Evolutionary conservation across 2,329 filamentous ascomycete species (phyloP), one percentile per base, ranked within the genome.

Genomic region (Penicillium sp.): DNA sequence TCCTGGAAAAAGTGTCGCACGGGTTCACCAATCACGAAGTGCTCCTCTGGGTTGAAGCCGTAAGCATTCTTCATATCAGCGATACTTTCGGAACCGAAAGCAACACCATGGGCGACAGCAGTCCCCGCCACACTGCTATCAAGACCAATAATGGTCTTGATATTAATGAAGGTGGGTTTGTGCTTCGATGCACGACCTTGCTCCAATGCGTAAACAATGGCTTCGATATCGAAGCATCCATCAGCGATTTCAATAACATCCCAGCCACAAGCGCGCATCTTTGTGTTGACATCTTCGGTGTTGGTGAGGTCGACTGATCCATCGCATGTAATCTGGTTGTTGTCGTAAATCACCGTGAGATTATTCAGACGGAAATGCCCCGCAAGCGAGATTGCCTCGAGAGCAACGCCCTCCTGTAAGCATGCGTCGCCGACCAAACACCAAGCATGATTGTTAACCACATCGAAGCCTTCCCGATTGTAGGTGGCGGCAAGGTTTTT

Each of bases 391-490:
- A 84, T 77, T 0, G 82, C 77, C 63, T 84, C 82, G 2, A 82
- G 71, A 0, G 73, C 77, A 0, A 84, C 80, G 27, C 81, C 82
- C 62, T 84, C 82, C 58, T 81, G 78, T 27, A 84, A 67, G 58
- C 81, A 84, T 8, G 78, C 81, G 57, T 84, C 81, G 32, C 82
- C 81, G 40, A 79, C 76, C 76, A 83, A 83, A 57, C 81, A 84
- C 69, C 75, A 85, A 0, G 78, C 83, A 42, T 74, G 76, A 59
- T 81, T 81, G 47, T 76, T 71, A 7, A 84, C 71, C 1, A 84
- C 63, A 0, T 78, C 74, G 51, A 75, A 78, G 5, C 70, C 73
- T 0, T 79, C 79, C 29, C 68, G 70, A 67, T 84, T 84, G 67
- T 79, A 85, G 0, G 70, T 78, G 0, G 81, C 79, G 0, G 74